Percentiles rank a stretch among this genome's conserved stretches.
Evolutionary conservation across 164 flowering plant species (phyloP).

Genomic region (Berberis thunbergii): DNA sequence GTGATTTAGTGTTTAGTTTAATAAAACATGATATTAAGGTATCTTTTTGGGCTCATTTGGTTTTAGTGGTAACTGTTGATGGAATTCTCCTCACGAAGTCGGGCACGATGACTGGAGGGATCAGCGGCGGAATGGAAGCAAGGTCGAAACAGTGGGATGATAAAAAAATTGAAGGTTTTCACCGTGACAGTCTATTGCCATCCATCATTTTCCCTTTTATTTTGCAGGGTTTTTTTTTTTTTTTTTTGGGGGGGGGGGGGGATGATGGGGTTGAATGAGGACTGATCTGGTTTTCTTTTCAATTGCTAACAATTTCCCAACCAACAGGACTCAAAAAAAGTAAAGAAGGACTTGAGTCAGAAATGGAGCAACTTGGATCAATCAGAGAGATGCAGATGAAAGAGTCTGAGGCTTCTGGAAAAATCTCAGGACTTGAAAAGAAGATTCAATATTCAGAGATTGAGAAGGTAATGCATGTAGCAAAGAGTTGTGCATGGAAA

Average conservation of each 20-base stretch:
- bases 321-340: conserved; percentile 56
- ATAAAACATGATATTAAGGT: background rate
- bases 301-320: conserved; percentile 7
- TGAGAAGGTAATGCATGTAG: conserved; percentile 54
- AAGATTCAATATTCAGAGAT: conserved; percentile 87
- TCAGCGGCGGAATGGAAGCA: conserved; percentile 99
- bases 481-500: no score
- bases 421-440: conserved; percentile 89
- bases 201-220: background rate
- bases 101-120: conserved; percentile 99
- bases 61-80: conserved; percentile 87
- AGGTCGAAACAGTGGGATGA: conserved; percentile 97
- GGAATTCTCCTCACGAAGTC: conserved; percentile 88
- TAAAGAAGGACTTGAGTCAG: conserved; percentile 61
- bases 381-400: conserved; percentile 83
- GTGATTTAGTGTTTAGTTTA: conserved; percentile 2
- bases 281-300: background rate
- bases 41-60: background rate
- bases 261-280: background rate
- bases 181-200: background rate
- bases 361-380: conserved; percentile 80
- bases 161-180: conserved; percentile 76
- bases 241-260: no score
- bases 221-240: background rate
- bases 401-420: conserved; percentile 84